Evolutionary conservation across 2,329 filamentous ascomycete species (phyloP).

Genomic region (Fusarium euwallaceae): DNA sequence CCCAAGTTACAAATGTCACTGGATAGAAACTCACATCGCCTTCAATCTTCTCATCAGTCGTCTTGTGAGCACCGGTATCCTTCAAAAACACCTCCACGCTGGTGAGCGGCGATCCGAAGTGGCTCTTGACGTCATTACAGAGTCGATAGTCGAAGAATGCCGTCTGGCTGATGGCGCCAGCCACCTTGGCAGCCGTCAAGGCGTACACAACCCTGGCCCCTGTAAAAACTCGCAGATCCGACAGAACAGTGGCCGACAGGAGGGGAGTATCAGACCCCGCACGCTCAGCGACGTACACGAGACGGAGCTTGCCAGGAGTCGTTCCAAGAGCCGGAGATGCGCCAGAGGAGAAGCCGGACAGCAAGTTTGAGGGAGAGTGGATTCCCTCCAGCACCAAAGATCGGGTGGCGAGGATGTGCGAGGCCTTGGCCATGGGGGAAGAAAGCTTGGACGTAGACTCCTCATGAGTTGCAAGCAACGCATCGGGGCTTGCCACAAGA

Average conservation of each 20-base stretch:
- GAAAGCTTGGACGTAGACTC: slow-evolving; percentile 71
- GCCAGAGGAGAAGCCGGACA: slow-evolving; percentile 68
- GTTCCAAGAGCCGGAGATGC: slow-evolving; percentile 71
- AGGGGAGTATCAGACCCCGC: slow-evolving; percentile 72
- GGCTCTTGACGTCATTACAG: slow-evolving; percentile 57
- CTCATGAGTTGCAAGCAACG: slow-evolving; percentile 76
- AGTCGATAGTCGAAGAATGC: slow-evolving; percentile 88
- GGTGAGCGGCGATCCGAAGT: slow-evolving; percentile 87
- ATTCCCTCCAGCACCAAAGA: slow-evolving; percentile 77
- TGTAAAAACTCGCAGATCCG: slow-evolving; percentile 85
- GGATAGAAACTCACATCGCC: slow-evolving; percentile 69
- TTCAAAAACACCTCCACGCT: slow-evolving; percentile 82
- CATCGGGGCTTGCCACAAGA: slow-evolving; percentile 81
- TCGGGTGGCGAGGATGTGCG: slow-evolving; percentile 79
- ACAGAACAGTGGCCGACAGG: slow-evolving; percentile 77
- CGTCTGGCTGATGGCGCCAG: slow-evolving; percentile 89
- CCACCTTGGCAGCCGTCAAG: slow-evolving; percentile 84
- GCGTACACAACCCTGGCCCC: slow-evolving; percentile 87
- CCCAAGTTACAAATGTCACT: background rate
- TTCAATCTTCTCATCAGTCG: slow-evolving; percentile 70
- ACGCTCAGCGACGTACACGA: slow-evolving; percentile 84
- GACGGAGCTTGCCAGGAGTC: slow-evolving; percentile 79
- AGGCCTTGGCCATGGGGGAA: slow-evolving; percentile 73
- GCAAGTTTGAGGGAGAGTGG: slow-evolving; percentile 69
- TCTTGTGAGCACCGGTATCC: slow-evolving; percentile 71